Conservation (phyloP, 257 asterid genomes). For the Scutellaria barbata region DNA sequence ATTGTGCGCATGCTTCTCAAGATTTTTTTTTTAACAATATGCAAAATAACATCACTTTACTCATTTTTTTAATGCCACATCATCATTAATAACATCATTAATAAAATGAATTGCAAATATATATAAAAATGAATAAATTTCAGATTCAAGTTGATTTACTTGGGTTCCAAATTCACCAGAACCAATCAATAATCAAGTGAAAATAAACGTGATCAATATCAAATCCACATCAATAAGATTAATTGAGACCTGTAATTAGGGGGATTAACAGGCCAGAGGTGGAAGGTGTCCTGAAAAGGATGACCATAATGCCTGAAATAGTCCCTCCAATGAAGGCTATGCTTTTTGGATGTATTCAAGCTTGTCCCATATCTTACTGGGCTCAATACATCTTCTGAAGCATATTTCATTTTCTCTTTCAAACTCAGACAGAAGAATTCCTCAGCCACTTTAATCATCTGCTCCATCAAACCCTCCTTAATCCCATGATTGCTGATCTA, state of each 20-base stretch:
- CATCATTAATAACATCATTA: too few species aligned
- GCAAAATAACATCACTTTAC: too few species aligned
- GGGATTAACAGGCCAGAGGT: slow-evolving; percentile 59
- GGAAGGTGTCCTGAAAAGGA: slow-evolving; percentile 42
- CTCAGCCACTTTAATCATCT: slow-evolving; percentile 43
- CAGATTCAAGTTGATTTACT: too few species aligned
- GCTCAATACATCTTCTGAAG: slow-evolving; percentile 61
- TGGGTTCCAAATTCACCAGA: too few species aligned
- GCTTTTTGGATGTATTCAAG: slow-evolving; percentile 50
- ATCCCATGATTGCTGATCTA: slow-evolving; percentile 58
- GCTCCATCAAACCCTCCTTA: slow-evolving; percentile 35
- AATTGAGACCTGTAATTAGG: slow-evolving; percentile 48
- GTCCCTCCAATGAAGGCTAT: slow-evolving; percentile 64
- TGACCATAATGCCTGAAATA: slow-evolving; percentile 61
- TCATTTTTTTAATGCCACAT: too few species aligned
- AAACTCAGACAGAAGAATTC: slow-evolving; percentile 45
- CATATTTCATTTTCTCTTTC: slow-evolving; percentile 54
- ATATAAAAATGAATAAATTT: too few species aligned
- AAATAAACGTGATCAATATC: too few species aligned
- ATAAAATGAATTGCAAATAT: too few species aligned
- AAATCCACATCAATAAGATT: neutral
- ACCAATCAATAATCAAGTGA: too few species aligned
- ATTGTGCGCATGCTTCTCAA: too few species aligned
- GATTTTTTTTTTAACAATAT: too few species aligned
- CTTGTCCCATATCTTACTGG: slow-evolving; percentile 65